phyloP scores from a whole-genome alignment of 225 moss, liverwort and hornwort genomes.

The Sphagnum contortum region DNA sequence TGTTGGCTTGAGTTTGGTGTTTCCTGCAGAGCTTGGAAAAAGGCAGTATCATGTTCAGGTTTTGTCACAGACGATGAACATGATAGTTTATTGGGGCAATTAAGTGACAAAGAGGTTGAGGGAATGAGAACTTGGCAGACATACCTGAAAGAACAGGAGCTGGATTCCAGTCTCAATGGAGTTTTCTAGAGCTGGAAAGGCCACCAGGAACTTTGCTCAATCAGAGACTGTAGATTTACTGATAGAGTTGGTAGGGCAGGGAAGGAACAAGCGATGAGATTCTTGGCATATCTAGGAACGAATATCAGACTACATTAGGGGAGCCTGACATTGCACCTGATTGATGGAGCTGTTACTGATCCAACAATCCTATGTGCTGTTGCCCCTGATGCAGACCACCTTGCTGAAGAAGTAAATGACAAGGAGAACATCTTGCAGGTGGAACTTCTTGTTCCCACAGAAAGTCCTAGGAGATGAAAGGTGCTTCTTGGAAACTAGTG shows the following conservation, averaged over 20 bases:
- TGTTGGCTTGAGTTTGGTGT: constrained; percentile 1
- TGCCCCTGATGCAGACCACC: constrained; percentile 27
- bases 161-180: constrained; percentile 12
- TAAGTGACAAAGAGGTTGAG: constrained; percentile 21
- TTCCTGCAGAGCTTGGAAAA: constrained; percentile 40
- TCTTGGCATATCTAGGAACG: neutral
- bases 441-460: neutral
- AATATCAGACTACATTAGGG: constrained; percentile 1
- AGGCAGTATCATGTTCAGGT: constrained; percentile 86
- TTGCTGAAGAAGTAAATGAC: constrained; percentile 18
- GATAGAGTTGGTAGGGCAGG: neutral
- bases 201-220: constrained; percentile 5
- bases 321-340: constrained; percentile 14
- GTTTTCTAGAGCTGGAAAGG: constrained; percentile 12
- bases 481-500: too few species aligned
- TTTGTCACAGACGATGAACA: constrained; percentile 65
- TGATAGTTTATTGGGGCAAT: constrained; percentile 8
- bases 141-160: constrained; percentile 6
- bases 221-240: neutral
- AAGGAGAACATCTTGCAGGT: constrained; percentile 23
- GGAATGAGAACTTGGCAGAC: constrained; percentile 16
- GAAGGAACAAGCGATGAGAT: neutral
- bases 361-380: constrained; percentile 24
- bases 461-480: too few species aligned
- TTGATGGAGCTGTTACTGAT: constrained; percentile 29